Evolutionary conservation across 164 flowering plant species (phyloP).

Genomic region (Buxus sempervirens): DNA sequence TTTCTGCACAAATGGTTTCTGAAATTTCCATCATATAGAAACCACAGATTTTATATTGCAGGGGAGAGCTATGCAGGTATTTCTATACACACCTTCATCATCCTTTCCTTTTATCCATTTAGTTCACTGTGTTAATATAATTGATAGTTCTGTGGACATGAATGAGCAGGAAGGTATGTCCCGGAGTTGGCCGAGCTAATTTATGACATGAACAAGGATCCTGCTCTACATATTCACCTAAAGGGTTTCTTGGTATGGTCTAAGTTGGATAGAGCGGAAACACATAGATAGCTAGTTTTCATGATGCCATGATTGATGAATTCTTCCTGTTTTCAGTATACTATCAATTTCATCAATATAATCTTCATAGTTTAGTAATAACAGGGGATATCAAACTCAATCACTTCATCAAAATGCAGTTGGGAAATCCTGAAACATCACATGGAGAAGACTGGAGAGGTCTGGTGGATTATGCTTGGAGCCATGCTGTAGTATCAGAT

Average conservation of each 20-base stretch:
- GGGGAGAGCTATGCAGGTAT: conserved; percentile 99
- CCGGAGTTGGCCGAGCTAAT: conserved; percentile 87
- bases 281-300: too few species aligned
- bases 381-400: neutral
- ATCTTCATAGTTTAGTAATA: neutral
- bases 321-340: too few species aligned
- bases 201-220: conserved; percentile 66
- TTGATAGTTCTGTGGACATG: neutral
- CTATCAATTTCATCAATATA: too few species aligned
- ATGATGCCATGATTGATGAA: too few species aligned
- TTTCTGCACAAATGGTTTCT: conserved; percentile 86
- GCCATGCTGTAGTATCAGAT: conserved; percentile 91
- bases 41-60: conserved; percentile 62
- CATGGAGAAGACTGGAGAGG: conserved; percentile 79
- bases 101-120: neutral
- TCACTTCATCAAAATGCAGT: conserved; percentile 28
- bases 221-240: conserved; percentile 56
- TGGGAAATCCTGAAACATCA: conserved; percentile 88
- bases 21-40: conserved; percentile 71
- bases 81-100: neutral
- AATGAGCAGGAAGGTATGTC: conserved; percentile 73
- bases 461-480: conserved; percentile 91
- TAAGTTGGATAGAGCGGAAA: neutral
- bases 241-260: conserved; percentile 76
- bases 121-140: neutral